Evolutionary conservation across 2,329 filamentous ascomycete species (phyloP), one percentile per base, ranked within the genome.

Genomic region (Scedosporium apiospermum): DNA sequence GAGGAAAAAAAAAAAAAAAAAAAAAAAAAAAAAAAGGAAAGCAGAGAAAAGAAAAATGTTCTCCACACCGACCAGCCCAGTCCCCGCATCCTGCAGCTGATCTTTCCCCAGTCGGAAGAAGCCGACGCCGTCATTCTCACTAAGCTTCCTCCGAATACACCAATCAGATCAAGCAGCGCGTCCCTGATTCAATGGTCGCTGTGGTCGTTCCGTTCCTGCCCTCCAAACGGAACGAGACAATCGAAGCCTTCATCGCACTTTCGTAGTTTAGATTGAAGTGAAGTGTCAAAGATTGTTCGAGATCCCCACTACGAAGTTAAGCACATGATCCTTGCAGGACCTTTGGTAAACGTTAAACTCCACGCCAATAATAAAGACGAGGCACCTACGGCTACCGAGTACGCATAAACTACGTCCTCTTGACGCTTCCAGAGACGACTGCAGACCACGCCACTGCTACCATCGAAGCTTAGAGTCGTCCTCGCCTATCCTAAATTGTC

Each of bases 151-250:
- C 5, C 9, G 1, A 49, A 21, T 2, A 49, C 14, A 10, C 18
- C n/a, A n/a, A 21, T 49, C 44, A 60, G 58, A 34, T 65, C 63
- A 64, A 66, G 61, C 64, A 64, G 34, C 9, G 34, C 9, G 10
- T 14, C 34, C 34, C 34, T 14, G 10, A 38, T 4, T 38, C 34
- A 38, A 38, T 38, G 34, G 12, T 38, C 10, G 4, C 27, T n/a
- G n/a, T n/a, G 9, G 30, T 34, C 30, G 30, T 34, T 34, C 30
- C 30, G n/a, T n/a, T 34, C 5, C 30, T n/a, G n/a, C 34, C 34
- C 34, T 38, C 34, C 34, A 38, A 38, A 38, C 10, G 9, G 34
- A 38, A 38, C 34, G 34, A 38, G 34, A 38, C 34, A 38, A 38
- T 12, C 34, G 10, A 38, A 38, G 9, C 34, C 34, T 38, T 38